Conservation (phyloP, 768 basidiomycete genomes). For the Amylocystis lapponica region DNA sequence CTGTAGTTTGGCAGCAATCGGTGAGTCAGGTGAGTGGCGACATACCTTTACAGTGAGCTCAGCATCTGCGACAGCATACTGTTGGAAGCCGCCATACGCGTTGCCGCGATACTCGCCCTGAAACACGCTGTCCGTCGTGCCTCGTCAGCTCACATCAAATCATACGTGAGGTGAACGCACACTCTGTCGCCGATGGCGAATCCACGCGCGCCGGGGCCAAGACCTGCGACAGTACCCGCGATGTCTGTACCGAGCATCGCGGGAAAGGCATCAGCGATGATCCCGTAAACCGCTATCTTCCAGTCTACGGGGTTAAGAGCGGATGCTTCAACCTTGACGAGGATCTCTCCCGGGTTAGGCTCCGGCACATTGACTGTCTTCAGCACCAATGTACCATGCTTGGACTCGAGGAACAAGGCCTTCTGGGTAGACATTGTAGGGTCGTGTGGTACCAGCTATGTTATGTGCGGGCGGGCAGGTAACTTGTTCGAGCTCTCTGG, state of each 20-base stretch:
- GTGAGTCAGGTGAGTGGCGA: background rate
- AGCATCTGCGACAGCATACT: slow-evolving; percentile 16
- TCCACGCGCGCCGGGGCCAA: slow-evolving; percentile 20
- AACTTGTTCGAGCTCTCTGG: too few species aligned
- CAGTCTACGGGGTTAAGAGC: slow-evolving; percentile 31
- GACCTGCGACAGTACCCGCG: slow-evolving; percentile 26
- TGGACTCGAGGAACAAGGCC: slow-evolving; percentile 7
- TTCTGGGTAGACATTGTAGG: too few species aligned
- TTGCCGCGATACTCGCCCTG: slow-evolving; percentile 5
- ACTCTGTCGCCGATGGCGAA: slow-evolving; percentile 25
- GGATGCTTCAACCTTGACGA: slow-evolving; percentile 23
- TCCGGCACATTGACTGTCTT: slow-evolving; percentile 10
- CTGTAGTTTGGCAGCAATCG: too few species aligned
- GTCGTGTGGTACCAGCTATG: too few species aligned
- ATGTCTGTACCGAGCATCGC: slow-evolving; percentile 24
- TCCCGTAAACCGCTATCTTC: slow-evolving; percentile 22
- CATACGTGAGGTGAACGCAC: slow-evolving; percentile 3
- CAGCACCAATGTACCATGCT: slow-evolving; percentile 6
- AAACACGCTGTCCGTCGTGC: background rate
- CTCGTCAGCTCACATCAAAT: background rate
- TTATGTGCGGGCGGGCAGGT: too few species aligned
- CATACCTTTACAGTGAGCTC: slow-evolving; percentile 17
- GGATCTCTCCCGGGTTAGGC: slow-evolving; percentile 25
- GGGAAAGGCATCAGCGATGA: slow-evolving; percentile 22
- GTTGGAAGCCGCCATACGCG: slow-evolving; percentile 13